phyloP scores from a whole-genome alignment of 1,284 basidiomycete genomes.

The Neonothopanus nambi region DNA sequence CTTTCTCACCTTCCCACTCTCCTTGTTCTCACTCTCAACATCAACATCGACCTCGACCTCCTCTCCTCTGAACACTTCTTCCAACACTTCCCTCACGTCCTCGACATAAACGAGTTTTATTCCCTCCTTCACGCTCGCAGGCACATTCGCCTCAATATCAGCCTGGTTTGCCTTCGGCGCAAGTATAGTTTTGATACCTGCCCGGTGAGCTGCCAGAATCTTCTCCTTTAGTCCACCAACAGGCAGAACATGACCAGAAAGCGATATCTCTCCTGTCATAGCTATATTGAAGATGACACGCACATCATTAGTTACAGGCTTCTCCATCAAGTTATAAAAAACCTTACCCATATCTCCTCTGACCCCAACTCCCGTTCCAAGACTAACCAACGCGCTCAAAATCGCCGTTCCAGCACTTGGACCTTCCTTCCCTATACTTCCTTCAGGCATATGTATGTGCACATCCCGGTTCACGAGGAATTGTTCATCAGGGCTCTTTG shows the following conservation, averaged over 20 bases:
- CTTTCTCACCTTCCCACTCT: background rate
- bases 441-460: conserved; percentile 96
- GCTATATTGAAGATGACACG: conserved; percentile 49
- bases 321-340: conserved; percentile 1
- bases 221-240: conserved; percentile 96
- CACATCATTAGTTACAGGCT: background rate
- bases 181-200: conserved; percentile 89
- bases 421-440: conserved; percentile 96
- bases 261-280: conserved; percentile 94
- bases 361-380: conserved; percentile 84
- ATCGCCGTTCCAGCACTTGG: conserved; percentile 96
- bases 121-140: conserved; percentile 90
- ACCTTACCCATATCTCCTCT: conserved; percentile 82
- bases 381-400: conserved; percentile 85
- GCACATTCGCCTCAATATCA: conserved; percentile 95
- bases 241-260: conserved; percentile 90
- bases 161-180: conserved; percentile 86
- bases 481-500: conserved; percentile 66
- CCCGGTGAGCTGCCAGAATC: conserved; percentile 91
- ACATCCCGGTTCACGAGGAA: conserved; percentile 85
- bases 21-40: background rate
- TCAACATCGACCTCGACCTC: conserved; percentile 42
- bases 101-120: conserved; percentile 94
- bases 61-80: conserved; percentile 79
- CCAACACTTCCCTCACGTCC: conserved; percentile 83